Evolutionary conservation across 2,329 filamentous ascomycete genomes (phyloP).

Genomic region (Pestalotiopsis sp.): DNA sequence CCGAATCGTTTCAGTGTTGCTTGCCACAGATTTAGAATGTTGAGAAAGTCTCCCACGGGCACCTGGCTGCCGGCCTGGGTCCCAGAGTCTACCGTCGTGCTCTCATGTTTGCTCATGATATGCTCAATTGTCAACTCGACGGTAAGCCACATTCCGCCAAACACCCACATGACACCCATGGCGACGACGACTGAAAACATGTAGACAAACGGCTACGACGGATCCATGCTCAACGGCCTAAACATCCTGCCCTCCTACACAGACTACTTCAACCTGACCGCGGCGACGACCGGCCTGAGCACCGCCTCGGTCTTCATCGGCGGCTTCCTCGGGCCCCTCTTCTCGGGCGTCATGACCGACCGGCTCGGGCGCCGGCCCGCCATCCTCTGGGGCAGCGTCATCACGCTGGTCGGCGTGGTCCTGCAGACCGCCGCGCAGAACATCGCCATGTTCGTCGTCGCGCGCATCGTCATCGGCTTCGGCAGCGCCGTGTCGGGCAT

Average conservation of each 20-base stretch:
- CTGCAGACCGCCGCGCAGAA: conserved; percentile 50
- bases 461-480: conserved; percentile 47
- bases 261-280: conserved; percentile 55
- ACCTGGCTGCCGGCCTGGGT: conserved; percentile 49
- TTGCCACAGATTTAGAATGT: conserved; percentile 18
- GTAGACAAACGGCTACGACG: conserved; percentile 39
- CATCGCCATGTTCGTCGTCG: conserved; percentile 50
- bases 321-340: conserved; percentile 42
- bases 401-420: conserved; percentile 44
- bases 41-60: conserved; percentile 36
- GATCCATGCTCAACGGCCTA: conserved; percentile 56
- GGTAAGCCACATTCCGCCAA: conserved; percentile 25
- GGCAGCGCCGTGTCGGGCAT: conserved; percentile 42
- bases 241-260: conserved; percentile 58
- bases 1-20: neutral
- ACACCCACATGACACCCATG: neutral
- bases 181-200: conserved; percentile 9
- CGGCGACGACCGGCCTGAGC: conserved; percentile 53
- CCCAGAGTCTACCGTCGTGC: conserved; percentile 38
- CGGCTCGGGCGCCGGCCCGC: conserved; percentile 41
- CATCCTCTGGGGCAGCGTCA: conserved; percentile 38
- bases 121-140: conserved; percentile 46
- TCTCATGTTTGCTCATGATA: conserved; percentile 41
- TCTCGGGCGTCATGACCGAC: conserved; percentile 43
- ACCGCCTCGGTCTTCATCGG: conserved; percentile 57